Percentiles rank a stretch among this genome's conserved stretches.
Conservation (phyloP, 371 early-diverging fungal species). For the Dinochytrium kinnereticum region DNA sequence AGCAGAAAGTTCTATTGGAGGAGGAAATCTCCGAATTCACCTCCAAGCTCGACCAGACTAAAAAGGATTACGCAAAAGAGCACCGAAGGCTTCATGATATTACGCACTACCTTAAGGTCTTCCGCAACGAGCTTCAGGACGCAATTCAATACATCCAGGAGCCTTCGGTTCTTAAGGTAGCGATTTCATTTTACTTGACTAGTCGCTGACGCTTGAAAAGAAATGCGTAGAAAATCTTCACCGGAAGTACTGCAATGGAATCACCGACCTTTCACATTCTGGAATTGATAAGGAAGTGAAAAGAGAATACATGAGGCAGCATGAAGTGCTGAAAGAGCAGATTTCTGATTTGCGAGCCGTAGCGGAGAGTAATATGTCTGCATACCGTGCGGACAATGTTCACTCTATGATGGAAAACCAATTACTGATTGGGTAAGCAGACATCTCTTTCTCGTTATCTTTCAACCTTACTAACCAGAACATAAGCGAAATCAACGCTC, state of each 20-base stretch:
- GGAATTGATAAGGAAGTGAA: slow-evolving; percentile 45
- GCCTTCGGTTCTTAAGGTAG: slow-evolving; percentile 43
- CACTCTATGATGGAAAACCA: slow-evolving; percentile 49
- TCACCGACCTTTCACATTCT: slow-evolving; percentile 5
- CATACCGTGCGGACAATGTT: slow-evolving; percentile 45
- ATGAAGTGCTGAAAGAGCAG: slow-evolving; percentile 39
- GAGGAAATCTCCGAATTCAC: slow-evolving; percentile 40
- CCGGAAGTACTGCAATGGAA: slow-evolving; percentile 33
- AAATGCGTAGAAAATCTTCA: slow-evolving; percentile 39
- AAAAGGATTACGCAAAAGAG: slow-evolving; percentile 37
- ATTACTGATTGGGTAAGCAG: slow-evolving; percentile 41
- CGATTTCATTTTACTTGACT: background rate
- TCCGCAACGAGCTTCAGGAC: slow-evolving; percentile 53
- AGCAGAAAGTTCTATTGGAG: slow-evolving; percentile 39
- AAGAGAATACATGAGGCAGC: slow-evolving; percentile 45
- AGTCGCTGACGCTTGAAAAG: background rate
- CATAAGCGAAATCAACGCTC: slow-evolving; percentile 47
- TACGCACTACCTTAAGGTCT: slow-evolving; percentile 36
- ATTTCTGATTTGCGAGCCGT: slow-evolving; percentile 33
- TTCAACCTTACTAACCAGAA: slow-evolving; percentile 20
- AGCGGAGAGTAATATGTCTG: slow-evolving; percentile 32
- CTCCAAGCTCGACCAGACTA: slow-evolving; percentile 35
- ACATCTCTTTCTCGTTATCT: background rate
- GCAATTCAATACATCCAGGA: slow-evolving; percentile 55
- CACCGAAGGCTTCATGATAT: slow-evolving; percentile 44